Conservation (phyloP, 495 filamentous ascomycete species). For the Daldinia vernicosa region DNA sequence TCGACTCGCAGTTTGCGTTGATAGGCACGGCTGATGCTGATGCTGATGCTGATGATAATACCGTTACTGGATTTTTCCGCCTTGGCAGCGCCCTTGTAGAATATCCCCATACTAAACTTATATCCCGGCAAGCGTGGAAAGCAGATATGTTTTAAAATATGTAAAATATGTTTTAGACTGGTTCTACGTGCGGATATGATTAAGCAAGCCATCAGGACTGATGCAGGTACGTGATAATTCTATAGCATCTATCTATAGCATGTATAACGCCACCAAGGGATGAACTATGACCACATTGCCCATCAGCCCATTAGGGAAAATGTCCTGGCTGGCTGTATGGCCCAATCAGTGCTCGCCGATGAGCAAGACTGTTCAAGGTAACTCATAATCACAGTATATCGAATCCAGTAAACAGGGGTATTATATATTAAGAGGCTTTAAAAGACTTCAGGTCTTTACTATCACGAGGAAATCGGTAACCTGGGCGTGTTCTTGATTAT, state of each 20-base stretch:
- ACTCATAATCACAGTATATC: conserved; percentile 29
- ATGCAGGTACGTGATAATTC: background rate
- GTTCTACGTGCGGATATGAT: background rate
- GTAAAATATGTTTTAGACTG: background rate
- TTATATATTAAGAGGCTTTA: too few species aligned
- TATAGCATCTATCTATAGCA: background rate
- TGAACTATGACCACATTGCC: background rate
- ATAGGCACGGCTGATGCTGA: conserved; percentile 27
- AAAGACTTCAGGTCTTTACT: background rate
- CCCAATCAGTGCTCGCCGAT: conserved; percentile 38
- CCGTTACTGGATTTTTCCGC: conserved; percentile 23
- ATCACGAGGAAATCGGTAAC: background rate
- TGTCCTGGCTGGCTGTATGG: background rate
- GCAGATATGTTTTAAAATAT: background rate
- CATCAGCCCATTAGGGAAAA: background rate
- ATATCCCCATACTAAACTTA: conserved; percentile 7
- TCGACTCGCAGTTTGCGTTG: background rate
- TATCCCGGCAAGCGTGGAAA: conserved; percentile 1
- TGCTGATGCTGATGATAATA: conserved; percentile 27
- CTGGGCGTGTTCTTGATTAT: background rate
- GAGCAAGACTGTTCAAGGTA: conserved; percentile 17
- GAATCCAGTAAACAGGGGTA: too few species aligned
- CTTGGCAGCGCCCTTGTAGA: conserved; percentile 23
- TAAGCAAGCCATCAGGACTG: background rate
- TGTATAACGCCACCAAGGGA: background rate